Base-by-base conservation (phyloP, 306 rosid genomes). In the Prinsepia uniflora region DNA sequence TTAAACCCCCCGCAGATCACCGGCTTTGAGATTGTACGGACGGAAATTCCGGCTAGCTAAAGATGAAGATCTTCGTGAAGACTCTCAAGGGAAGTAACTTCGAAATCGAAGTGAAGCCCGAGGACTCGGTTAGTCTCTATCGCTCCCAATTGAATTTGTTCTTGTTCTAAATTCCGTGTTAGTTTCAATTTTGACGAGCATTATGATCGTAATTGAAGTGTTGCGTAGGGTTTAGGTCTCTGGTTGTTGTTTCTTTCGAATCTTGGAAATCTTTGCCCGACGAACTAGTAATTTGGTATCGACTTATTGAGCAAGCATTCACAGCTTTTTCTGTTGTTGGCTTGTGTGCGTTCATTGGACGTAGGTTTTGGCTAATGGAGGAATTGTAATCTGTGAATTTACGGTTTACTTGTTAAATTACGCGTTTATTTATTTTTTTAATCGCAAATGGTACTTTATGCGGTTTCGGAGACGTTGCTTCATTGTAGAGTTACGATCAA, bases 61-160 rank as follows among this genome's bases (percentile, higher is more conserved):
- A 71, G 82, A 92, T 92, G 98, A 92, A 92, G 91, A 76, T 92
- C 80, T 90, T 86, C 48, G 93, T 92, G 10, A 92, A 88, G 85
- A 92, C 96, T 83, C 92, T 92, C 74, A 92, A 90, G 65, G 96
- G 96, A 68, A 74, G 88, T 14, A 91, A 88, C 91, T 92, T 92
- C 84, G 96, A 92, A 80, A 81, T 92, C 76, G 84, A 90, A 84
- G 98, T 92, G 71, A 77, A 86, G 74, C 87, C 96, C 10, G 75
- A 84, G 66, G 87, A 88, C 75, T 67, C 82, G 92, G 98, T 92
- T 66, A 70, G 82, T 18, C 10, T n/a, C 7, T 13, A 5, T 49
- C 48, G 1, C 5, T 67, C 47, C 65, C n/a, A 44, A 43, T 42
- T 48, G 61, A 20, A 13, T 43, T 9, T 5, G 36, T 1, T 1